These are phyloP conservation scores for Eimeria falciformis DNA, from an alignment of 169 alveolate species.

Conservation along the genomic window DNA sequence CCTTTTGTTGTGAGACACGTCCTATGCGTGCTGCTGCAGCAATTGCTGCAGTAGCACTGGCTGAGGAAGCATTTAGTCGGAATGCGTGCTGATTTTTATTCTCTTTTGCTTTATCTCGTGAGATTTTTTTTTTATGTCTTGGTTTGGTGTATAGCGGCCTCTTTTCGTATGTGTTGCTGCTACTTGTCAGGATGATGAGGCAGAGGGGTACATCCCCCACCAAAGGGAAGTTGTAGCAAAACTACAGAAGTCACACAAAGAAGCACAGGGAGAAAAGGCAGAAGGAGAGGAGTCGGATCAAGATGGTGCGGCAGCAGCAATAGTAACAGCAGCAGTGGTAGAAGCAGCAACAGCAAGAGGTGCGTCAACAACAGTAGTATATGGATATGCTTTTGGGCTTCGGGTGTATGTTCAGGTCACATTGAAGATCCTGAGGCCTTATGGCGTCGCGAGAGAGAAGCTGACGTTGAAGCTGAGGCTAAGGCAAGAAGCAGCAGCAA, in stretches of 20 bases:
- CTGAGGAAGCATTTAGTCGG: neutral
- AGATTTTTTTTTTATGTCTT: neutral
- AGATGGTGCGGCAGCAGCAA: neutral
- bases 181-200: constrained; percentile 71
- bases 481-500: too few relatives aligned
- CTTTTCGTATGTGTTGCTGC: constrained; percentile 41
- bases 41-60: neutral
- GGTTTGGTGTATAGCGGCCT: neutral
- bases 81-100: neutral
- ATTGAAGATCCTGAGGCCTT: neutral
- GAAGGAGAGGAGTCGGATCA: neutral
- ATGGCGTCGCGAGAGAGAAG: neutral
- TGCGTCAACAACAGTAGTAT: neutral
- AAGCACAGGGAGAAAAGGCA: neutral
- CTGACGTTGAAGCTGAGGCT: neutral
- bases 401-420: neutral
- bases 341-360: neutral
- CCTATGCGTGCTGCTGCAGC: neutral
- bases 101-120: neutral
- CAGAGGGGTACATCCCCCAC: constrained; percentile 79
- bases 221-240: constrained; percentile 68
- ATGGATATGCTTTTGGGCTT: neutral
- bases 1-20: constrained; percentile 80
- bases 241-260: neutral
- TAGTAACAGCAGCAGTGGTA: neutral